These are phyloP conservation scores for Naganishia vaughanmartiniae DNA, from an alignment of 768 basidiomycete species.

Conservation along the genomic window DNA sequence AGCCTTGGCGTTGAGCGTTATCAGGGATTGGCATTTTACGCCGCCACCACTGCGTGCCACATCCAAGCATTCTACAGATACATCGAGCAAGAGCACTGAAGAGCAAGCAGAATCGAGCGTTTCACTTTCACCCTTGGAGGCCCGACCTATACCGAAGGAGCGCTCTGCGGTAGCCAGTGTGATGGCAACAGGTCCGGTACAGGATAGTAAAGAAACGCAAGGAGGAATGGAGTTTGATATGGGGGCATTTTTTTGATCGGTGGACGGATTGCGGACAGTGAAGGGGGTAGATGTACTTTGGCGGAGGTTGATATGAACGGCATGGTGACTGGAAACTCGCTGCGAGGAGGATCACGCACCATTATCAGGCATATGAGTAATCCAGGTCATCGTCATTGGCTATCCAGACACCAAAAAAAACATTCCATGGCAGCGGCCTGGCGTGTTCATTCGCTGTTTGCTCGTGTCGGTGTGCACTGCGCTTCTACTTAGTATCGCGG, in stretches of 20 bases:
- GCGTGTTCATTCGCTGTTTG: too few species aligned
- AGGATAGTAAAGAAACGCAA: slow-evolving; percentile 42
- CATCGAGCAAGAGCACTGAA: too few species aligned
- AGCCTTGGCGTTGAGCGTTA: slow-evolving; percentile 20
- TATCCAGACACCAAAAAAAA: neutral
- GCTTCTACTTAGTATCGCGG: too few species aligned
- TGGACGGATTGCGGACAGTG: neutral
- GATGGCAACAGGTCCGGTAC: slow-evolving; percentile 6
- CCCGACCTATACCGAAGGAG: slow-evolving; percentile 1
- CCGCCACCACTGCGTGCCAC: slow-evolving; percentile 2
- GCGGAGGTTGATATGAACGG: neutral
- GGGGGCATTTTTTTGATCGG: slow-evolving; percentile 59
- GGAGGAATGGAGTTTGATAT: slow-evolving; percentile 82
- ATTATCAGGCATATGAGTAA: neutral
- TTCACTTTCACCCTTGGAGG: slow-evolving; percentile 56
- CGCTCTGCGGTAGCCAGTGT: slow-evolving; percentile 24
- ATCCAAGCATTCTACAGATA: slow-evolving; percentile 59
- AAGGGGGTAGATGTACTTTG: neutral
- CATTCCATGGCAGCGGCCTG: neutral
- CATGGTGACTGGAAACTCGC: neutral
- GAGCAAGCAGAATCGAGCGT: slow-evolving; percentile 56
- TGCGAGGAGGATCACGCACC: neutral
- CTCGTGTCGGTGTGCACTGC: too few species aligned
- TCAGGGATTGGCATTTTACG: slow-evolving; percentile 3
- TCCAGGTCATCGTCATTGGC: neutral